These are phyloP conservation scores for Verticillium isaacii DNA, from an alignment of 2,329 filamentous ascomycete genomes.

Conservation along the genomic window DNA sequence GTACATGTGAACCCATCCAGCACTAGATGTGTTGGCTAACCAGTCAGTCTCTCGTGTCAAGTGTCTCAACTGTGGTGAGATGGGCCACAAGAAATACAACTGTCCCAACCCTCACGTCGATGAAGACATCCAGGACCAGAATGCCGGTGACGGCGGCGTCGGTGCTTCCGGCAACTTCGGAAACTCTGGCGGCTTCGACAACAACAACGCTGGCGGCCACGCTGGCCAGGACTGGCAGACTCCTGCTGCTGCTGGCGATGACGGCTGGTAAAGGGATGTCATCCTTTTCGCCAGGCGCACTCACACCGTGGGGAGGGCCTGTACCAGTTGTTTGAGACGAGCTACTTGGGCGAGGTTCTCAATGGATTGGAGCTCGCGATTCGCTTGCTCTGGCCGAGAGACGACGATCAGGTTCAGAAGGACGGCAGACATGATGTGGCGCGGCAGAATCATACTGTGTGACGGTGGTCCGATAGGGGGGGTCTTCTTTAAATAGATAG, in stretches of 20 bases:
- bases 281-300: not conserved
- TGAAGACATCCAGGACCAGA: slow-evolving; percentile 15
- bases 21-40: not conserved
- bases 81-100: slow-evolving; percentile 35
- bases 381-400: not conserved
- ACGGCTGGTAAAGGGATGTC: slow-evolving; percentile 6
- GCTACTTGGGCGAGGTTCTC: not conserved
- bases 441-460: not conserved
- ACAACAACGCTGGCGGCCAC: slow-evolving; percentile 1
- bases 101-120: slow-evolving; percentile 26
- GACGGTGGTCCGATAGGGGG: not conserved
- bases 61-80: slow-evolving; percentile 52
- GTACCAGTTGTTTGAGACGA: not conserved
- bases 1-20: slow-evolving; percentile 11
- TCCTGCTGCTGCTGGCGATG: not conserved
- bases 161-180: slow-evolving; percentile 2
- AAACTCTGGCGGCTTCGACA: not conserved
- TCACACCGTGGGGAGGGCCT: not conserved
- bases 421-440: not conserved
- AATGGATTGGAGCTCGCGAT: not conserved
- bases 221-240: not conserved
- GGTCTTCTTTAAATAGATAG: not conserved
- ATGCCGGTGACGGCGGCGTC: slow-evolving; percentile 5
- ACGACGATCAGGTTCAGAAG: not conserved
- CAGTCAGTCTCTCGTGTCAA: slow-evolving; percentile 44